Percentiles rank a stretch among this genome's conserved stretches.
These are phyloP conservation scores for Pelagomonas calceolata DNA, from an alignment of 108 stramenopile species.

Conservation along the genomic window DNA sequence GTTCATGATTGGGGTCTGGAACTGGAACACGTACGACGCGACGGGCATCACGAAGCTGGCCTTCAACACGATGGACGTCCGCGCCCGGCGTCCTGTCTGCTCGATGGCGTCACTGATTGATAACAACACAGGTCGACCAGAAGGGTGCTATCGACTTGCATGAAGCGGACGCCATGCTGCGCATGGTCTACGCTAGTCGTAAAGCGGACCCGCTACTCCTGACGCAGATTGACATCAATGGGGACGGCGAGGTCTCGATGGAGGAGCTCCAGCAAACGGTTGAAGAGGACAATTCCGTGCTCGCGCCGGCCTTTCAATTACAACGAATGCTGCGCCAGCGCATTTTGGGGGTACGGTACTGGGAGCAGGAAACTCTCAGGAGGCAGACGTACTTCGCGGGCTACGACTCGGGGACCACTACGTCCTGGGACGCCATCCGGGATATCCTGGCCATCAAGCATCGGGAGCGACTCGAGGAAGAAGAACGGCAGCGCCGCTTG, in stretches of 20 bases:
- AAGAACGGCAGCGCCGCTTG: neutral
- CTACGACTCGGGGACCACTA: constrained; percentile 3
- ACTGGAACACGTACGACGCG: constrained; percentile 46
- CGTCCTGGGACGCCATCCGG: constrained; percentile 2
- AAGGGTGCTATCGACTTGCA: constrained; percentile 21
- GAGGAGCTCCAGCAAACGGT: constrained; percentile 24
- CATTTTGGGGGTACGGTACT: constrained; percentile 15
- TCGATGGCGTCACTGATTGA: too few relatives aligned
- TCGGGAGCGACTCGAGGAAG: constrained; percentile 9
- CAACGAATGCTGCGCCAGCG: constrained; percentile 14
- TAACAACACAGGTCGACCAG: too few relatives aligned
- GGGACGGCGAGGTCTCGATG: constrained; percentile 16
- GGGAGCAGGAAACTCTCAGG: constrained; percentile 9
- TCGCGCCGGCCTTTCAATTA: constrained; percentile 40
- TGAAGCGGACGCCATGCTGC: constrained; percentile 38
- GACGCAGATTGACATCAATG: constrained; percentile 9
- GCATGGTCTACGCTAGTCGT: constrained; percentile 27
- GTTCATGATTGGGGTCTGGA: constrained; percentile 44
- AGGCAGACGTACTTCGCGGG: constrained; percentile 2
- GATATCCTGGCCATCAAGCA: constrained; percentile 10
- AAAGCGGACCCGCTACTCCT: constrained; percentile 13
- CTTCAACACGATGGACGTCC: constrained; percentile 47
- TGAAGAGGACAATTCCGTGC: constrained; percentile 10
- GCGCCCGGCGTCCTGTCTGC: too few relatives aligned
- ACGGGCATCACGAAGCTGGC: constrained; percentile 29